Evolutionary conservation across 805 yeast genomes (phyloP).

Genomic region (Candida ovalis): DNA sequence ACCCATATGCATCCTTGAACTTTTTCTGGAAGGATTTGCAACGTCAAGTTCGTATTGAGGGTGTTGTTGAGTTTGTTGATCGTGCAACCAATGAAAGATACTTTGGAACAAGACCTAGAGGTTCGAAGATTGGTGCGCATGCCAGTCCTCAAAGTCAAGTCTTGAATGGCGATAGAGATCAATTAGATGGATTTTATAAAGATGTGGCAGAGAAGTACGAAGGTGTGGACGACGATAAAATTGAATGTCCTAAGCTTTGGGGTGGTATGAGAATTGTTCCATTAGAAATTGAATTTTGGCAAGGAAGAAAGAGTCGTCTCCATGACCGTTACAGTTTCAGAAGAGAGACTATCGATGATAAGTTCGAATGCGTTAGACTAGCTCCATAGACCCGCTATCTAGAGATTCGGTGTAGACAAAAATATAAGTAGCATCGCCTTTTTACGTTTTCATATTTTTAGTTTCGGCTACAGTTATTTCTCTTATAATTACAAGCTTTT

Average conservation of each 20-base stretch:
- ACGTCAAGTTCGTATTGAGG: constrained; percentile 93
- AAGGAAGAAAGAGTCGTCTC: constrained; percentile 83
- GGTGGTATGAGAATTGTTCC: constrained; percentile 92
- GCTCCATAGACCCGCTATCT: constrained; percentile 49
- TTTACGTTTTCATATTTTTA: no score
- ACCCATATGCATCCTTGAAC: constrained; percentile 76
- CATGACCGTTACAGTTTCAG: constrained; percentile 83
- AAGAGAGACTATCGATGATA: constrained; percentile 44
- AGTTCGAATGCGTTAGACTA: constrained; percentile 66
- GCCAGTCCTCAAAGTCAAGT: constrained; percentile 82
- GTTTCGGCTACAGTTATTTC: no score
- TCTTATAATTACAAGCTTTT: background rate
- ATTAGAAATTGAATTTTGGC: constrained; percentile 94
- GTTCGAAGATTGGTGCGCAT: constrained; percentile 95
- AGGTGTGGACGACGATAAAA: constrained; percentile 48
- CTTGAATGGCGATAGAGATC: constrained; percentile 49
- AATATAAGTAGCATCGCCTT: no score
- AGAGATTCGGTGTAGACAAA: no score
- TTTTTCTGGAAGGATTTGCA: constrained; percentile 92
- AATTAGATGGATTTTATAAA: constrained; percentile 51
- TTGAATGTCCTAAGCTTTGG: constrained; percentile 94
- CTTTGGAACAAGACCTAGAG: constrained; percentile 85
- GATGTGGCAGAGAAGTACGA: constrained; percentile 54
- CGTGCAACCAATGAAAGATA: constrained; percentile 74
- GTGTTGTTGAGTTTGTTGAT: constrained; percentile 67